Evolutionary conservation across 306 rosid genomes (phyloP).

Genomic region (Prunus mongolica): DNA sequence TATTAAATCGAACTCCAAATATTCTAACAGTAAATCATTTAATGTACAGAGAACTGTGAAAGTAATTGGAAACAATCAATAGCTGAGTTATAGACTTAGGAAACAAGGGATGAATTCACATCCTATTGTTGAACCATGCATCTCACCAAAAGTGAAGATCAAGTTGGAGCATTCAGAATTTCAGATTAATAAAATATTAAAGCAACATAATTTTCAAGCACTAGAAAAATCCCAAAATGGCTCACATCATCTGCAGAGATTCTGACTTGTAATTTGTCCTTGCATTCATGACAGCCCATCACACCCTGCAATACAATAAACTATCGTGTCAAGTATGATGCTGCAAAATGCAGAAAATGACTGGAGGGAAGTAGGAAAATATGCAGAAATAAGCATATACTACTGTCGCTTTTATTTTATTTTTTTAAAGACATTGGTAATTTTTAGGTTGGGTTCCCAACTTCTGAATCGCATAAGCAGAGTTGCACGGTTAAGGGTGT

Average conservation of each 20-base stretch:
- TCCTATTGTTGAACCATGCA: background rate
- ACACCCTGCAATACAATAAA: slow-evolving; percentile 68
- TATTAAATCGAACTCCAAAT: slow-evolving; percentile 1
- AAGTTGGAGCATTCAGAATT: background rate
- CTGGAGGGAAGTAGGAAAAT: background rate
- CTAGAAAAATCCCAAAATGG: slow-evolving; percentile 3
- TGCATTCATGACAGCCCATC: slow-evolving; percentile 93
- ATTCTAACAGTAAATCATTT: background rate
- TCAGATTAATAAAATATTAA: background rate
- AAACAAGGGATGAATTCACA: background rate
- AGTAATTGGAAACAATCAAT: background rate
- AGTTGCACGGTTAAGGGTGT: background rate
- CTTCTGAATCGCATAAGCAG: background rate
- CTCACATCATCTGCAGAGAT: slow-evolving; percentile 95
- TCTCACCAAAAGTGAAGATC: background rate
- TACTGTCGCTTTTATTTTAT: background rate
- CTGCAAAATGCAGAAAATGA: background rate
- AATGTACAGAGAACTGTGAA: background rate
- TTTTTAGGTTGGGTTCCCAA: background rate
- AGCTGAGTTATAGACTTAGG: background rate
- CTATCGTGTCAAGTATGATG: slow-evolving; percentile 22
- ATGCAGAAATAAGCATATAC: background rate
- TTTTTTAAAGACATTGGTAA: no score
- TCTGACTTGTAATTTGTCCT: slow-evolving; percentile 69
- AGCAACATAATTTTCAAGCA: background rate